Evolutionary conservation across 495 filamentous ascomycete genomes (phyloP), one percentile per base, ranked within the genome.

Genomic region (Daldinia loculata): DNA sequence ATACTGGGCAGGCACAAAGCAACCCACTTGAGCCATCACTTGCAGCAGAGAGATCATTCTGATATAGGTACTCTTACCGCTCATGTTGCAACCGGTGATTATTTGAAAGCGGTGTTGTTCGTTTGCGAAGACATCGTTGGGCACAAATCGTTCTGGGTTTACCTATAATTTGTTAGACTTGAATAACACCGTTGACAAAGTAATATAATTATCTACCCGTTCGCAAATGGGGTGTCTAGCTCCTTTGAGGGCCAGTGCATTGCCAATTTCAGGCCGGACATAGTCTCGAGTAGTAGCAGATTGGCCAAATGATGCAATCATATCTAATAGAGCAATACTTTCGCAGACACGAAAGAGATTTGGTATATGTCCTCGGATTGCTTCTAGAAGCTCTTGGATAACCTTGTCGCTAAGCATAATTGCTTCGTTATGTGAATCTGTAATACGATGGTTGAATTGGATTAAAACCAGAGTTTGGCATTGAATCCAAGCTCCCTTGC

Each of bases 11-110:
- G 95, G 95, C 3, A 98, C 90, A 78, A 95, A 99, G 70, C 89
- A 93, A 29, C 95, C 95, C 64, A 96, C 89, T 72, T 99, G 95
- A 4, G 93, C 93, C 93, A 99, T 95, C 55, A 99, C 86, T 29
- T 90, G 86, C 77, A 95, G 89, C 9, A 99, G 82, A 17, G 95
- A 93, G 43, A 97, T 83, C 6, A 89, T 90, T 65, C 93, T 89
- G 75, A 98, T 97, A 80, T 96, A 98, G 0, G 95, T 98, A 66
- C 93, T 93, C 76, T 97, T 98, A n/a, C 95, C 95, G 73, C 93
- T 96, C 96, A 98, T 98, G 78, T 99, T 99, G 79, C 93, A 95
- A 43, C 95, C 95, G 6, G 95, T 97, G 75, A 99, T 90, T 66
- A 98, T 92, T 66, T 97, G 93, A 77, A 98, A 94, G 7, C 95